These are phyloP conservation scores for Penicillium fimorum DNA, from an alignment of 495 filamentous ascomycete genomes.

Conservation along the genomic window DNA sequence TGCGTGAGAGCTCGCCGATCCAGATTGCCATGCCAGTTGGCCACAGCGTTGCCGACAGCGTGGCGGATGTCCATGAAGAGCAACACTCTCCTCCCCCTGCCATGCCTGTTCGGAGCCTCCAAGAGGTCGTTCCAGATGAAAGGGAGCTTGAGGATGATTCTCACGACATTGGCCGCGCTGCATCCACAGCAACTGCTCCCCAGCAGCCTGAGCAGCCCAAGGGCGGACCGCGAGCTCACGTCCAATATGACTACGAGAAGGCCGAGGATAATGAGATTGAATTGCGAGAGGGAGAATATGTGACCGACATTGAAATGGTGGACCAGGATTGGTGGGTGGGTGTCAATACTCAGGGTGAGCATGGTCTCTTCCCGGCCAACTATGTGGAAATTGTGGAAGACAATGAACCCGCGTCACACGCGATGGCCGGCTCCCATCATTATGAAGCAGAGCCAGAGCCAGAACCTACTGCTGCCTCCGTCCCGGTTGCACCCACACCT, in stretches of 20 bases:
- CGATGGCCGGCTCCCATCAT: constrained; percentile 28
- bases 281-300: constrained; percentile 81
- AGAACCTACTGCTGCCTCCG: constrained; percentile 10
- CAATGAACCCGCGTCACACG: constrained; percentile 39
- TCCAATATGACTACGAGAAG: constrained; percentile 95
- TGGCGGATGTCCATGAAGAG: constrained; percentile 51
- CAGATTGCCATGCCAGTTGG: constrained; percentile 84
- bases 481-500: constrained; percentile 3
- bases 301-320: constrained; percentile 97
- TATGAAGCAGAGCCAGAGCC: constrained; percentile 15
- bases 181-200: constrained; percentile 53
- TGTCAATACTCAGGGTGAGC: constrained; percentile 73
- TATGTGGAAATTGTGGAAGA: constrained; percentile 84
- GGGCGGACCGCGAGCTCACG: constrained; percentile 64
- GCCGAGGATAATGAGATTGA: constrained; percentile 96
- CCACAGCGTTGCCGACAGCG: constrained; percentile 63
- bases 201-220: constrained; percentile 27
- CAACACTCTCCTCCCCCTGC: constrained; percentile 47
- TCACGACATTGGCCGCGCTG: constrained; percentile 62
- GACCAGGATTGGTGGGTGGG: constrained; percentile 98
- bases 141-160: constrained; percentile 62
- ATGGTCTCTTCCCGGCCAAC: constrained; percentile 91
- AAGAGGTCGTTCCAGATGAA: constrained; percentile 59
- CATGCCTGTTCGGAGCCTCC: constrained; percentile 57
- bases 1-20: constrained; percentile 67